Evolutionary conservation across 2,329 filamentous ascomycete genomes (phyloP), one percentile per base, ranked within the genome.

Genomic region (Ceratocystis eucalypticola): DNA sequence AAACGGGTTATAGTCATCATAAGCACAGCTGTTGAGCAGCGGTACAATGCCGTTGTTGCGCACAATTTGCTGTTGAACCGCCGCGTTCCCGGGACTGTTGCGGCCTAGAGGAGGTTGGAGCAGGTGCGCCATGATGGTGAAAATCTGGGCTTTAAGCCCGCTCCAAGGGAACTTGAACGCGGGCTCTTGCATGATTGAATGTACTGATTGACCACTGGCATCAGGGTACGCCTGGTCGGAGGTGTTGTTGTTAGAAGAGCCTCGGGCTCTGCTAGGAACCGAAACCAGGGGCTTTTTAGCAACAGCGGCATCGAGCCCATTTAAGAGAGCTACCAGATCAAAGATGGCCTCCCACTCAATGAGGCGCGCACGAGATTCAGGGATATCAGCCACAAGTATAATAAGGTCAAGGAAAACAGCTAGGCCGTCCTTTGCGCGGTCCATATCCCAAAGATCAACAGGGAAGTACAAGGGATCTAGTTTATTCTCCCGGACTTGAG

Each of bases 371-470:
- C 95, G 89, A 79, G 91, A 91, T 63, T 90, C 87, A 55, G 87
- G 82, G 71, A 93, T 88, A 72, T 96, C 92, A 0, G 90, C 91
- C 33, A 96, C 84, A 0, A 94, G 92, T 17, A 88, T 91, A 65
- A 96, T 88, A 74, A 97, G 96, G 71, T 96, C 92, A 1, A 97
- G 84, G 73, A 96, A 96, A 74, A 96, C 92, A 64, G 92, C 91
- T 0, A 97, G 84, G 0, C 93, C 93, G 72, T 97, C 93, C 74
- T 96, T 96, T 67, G 95, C 93, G 15, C 93, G 85, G 74, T 97
- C 93, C 88, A 97, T 96, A 72, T 97, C 93, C 93, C 93, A 97
- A 61, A 91, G 83, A 71, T 97, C 95, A 1, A 96, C 86, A 0
- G 93, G 93, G 71, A 96, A 97, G 72, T 96, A 92, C 69, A 89